These are phyloP conservation scores for Debaryomyces hansenii DNA, from an alignment of 805 yeast species.

Conservation along the genomic window DNA sequence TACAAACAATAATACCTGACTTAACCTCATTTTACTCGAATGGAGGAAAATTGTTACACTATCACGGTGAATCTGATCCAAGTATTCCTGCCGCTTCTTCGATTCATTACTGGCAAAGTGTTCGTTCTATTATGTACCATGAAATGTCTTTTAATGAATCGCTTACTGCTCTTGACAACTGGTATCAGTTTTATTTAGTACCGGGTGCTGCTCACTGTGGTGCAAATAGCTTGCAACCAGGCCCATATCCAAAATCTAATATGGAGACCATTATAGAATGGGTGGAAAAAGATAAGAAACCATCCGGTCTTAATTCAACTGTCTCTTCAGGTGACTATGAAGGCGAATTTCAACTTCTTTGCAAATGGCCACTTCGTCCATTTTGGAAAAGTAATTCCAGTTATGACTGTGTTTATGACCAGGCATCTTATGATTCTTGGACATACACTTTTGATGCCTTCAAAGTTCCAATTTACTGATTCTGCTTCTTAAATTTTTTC, in stretches of 20 bases:
- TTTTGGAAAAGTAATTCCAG: background rate
- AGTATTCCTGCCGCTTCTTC: constrained; percentile 5
- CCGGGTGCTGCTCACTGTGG: constrained; percentile 8
- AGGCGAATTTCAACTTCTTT: constrained; percentile 5
- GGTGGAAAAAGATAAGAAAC: constrained; percentile 5
- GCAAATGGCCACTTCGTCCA: constrained; percentile 5
- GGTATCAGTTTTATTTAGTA: constrained; percentile 6
- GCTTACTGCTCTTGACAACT: constrained; percentile 1
- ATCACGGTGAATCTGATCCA: constrained; percentile 5
- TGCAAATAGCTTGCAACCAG: constrained; percentile 4
- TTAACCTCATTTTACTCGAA: background rate
- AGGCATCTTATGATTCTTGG: too few species aligned
- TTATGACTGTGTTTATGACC: too few species aligned
- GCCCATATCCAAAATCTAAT: constrained; percentile 5
- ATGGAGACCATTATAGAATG: constrained; percentile 6
- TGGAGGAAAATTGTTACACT: constrained; percentile 4
- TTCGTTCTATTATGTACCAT: constrained; percentile 1
- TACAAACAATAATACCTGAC: constrained; percentile 1
- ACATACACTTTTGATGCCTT: too few species aligned
- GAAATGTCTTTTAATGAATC: background rate
- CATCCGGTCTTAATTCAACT: constrained; percentile 5
- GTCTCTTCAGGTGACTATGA: constrained; percentile 1
- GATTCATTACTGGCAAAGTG: constrained; percentile 7
- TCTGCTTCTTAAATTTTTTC: too few species aligned
- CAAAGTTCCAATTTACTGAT: too few species aligned